phyloP scores from a whole-genome alignment of 768 basidiomycete genomes.

The Agaricus blazei region DNA sequence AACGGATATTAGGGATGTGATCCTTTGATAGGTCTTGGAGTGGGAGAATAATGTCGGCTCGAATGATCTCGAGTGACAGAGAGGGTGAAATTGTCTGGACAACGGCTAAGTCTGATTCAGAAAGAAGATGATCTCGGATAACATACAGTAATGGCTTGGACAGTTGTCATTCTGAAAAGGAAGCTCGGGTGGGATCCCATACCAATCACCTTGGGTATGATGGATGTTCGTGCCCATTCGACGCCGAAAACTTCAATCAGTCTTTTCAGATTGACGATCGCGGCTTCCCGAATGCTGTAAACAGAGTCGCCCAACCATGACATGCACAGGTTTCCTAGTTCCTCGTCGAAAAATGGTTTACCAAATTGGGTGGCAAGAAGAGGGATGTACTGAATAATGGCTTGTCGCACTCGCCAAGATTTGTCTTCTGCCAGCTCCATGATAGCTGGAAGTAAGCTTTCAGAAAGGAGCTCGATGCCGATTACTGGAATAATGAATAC shows the following conservation, averaged over 20 bases:
- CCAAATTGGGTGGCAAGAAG: conserved; percentile 97
- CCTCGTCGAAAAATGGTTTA: conserved; percentile 95
- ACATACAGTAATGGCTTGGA: conserved; percentile 93
- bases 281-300: conserved; percentile 97
- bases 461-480: conserved; percentile 90
- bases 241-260: conserved; percentile 98
- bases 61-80: conserved; percentile 77
- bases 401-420: conserved; percentile 98
- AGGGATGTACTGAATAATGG: conserved; percentile 99
- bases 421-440: conserved; percentile 98
- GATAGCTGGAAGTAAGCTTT: conserved; percentile 94
- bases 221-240: conserved; percentile 91
- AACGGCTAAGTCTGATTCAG: conserved; percentile 8
- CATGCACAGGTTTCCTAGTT: conserved; percentile 96
- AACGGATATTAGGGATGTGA: conserved; percentile 97
- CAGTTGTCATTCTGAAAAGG: conserved; percentile 96
- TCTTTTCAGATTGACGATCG: conserved; percentile 94
- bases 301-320: conserved; percentile 98
- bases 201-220: conserved; percentile 94
- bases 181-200: conserved; percentile 98
- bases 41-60: conserved; percentile 77
- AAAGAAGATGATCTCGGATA: conserved; percentile 2
- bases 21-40: conserved; percentile 81
- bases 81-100: conserved; percentile 90
- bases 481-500: conserved; percentile 60